phyloP scores from a whole-genome alignment of 305 asterid genomes.

The Rubia peregrina region DNA sequence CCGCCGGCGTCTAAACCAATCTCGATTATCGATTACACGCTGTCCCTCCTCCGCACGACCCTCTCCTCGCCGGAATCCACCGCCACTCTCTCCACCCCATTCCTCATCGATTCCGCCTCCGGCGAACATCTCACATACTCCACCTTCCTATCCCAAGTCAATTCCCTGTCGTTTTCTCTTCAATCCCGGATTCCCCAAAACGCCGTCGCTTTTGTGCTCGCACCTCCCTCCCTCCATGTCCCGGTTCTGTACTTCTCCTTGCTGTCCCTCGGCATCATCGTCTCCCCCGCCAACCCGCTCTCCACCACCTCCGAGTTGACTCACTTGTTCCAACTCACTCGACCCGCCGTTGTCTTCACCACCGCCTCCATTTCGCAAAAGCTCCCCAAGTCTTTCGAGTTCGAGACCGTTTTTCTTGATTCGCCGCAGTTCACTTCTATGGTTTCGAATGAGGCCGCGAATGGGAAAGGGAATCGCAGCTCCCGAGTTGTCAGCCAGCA shows the following conservation, averaged over 20 bases:
- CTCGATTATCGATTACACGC: slow-evolving; percentile 37
- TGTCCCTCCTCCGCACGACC: slow-evolving; percentile 47
- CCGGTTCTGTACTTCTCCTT: slow-evolving; percentile 70
- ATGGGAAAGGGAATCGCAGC: slow-evolving; percentile 2
- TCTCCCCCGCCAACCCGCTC: slow-evolving; percentile 67
- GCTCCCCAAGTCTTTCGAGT: slow-evolving; percentile 30
- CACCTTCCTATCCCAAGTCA: slow-evolving; percentile 36
- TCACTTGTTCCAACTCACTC: slow-evolving; percentile 46
- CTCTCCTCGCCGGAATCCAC: slow-evolving; percentile 27
- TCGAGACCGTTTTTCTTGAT: slow-evolving; percentile 38
- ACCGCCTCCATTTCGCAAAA: slow-evolving; percentile 31
- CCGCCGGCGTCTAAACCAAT: slow-evolving; percentile 50
- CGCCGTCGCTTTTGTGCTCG: slow-evolving; percentile 60
- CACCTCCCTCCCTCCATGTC: slow-evolving; percentile 53
- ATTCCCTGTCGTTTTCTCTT: slow-evolving; percentile 46
- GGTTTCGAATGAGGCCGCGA: slow-evolving; percentile 19
- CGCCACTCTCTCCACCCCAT: slow-evolving; percentile 43
- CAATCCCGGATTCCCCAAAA: slow-evolving; percentile 29
- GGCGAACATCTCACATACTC: slow-evolving; percentile 36
- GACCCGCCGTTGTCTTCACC: slow-evolving; percentile 48
- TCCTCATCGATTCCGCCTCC: slow-evolving; percentile 58
- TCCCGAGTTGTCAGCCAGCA: slow-evolving; percentile 30
- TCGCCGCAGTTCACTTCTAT: slow-evolving; percentile 41
- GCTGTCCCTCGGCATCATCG: slow-evolving; percentile 54
- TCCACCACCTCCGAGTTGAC: slow-evolving; percentile 56